These are phyloP conservation scores for Yarrowia osloensis DNA, from an alignment of 805 yeast genomes.

Conservation along the genomic window DNA sequence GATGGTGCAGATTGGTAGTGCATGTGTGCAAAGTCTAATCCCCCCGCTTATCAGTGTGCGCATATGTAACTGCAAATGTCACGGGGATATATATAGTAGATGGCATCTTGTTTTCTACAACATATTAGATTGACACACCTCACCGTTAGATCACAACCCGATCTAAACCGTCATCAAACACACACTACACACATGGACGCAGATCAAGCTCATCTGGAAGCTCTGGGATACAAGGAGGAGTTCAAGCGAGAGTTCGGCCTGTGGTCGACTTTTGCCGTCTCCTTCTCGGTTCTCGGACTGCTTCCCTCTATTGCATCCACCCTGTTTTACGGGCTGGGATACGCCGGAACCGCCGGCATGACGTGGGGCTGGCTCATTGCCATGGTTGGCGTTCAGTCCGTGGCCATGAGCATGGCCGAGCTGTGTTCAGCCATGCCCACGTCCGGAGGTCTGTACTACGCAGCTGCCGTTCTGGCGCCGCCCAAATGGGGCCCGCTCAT, in stretches of 20 bases:
- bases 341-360: constrained; percentile 63
- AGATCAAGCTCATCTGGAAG: constrained; percentile 37
- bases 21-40: background rate
- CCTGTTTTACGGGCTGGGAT: constrained; percentile 59
- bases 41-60: constrained; percentile 28
- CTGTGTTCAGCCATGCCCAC: constrained; percentile 67
- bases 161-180: background rate
- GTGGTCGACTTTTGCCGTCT: constrained; percentile 60
- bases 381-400: constrained; percentile 55
- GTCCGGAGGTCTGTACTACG: constrained; percentile 68
- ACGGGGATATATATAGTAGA: background rate
- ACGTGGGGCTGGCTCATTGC: constrained; percentile 66
- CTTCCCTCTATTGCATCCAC: constrained; percentile 67
- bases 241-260: constrained; percentile 62
- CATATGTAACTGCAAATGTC: too few relatives aligned
- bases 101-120: background rate
- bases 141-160: background rate
- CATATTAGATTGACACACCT: too few relatives aligned
- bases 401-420: constrained; percentile 56
- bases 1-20: constrained; percentile 7
- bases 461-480: constrained; percentile 63
- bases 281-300: constrained; percentile 66
- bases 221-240: constrained; percentile 62
- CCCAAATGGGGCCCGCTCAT: constrained; percentile 54
- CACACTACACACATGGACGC: constrained; percentile 31